Evolutionary conservation across 2,329 filamentous ascomycete genomes (phyloP).

Genomic region (Pseudopyrenochaeta lycopersici): DNA sequence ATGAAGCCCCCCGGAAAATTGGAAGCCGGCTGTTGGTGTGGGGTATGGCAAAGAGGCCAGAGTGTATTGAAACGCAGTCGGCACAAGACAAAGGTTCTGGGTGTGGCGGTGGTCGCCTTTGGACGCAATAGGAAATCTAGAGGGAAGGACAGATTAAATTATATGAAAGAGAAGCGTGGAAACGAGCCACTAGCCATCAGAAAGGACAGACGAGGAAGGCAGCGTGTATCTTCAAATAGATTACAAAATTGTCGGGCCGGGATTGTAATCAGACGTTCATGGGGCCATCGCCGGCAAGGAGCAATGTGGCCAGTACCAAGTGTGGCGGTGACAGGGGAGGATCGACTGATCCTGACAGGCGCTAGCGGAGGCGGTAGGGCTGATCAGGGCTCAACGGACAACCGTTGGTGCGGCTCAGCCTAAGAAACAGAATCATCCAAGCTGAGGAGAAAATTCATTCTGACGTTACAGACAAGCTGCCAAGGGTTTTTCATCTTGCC

Average conservation of each 20-base stretch:
- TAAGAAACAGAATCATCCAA: background rate
- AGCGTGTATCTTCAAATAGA: constrained; percentile 28
- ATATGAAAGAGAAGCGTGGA: constrained; percentile 32
- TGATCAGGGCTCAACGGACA: constrained; percentile 23
- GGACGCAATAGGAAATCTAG: constrained; percentile 30
- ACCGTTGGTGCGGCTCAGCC: constrained; percentile 13
- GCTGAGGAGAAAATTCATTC: background rate
- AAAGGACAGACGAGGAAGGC: constrained; percentile 22
- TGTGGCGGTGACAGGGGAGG: constrained; percentile 31
- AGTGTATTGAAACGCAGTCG: constrained; percentile 41
- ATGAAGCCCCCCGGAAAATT: constrained; percentile 27
- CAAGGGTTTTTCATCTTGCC: background rate
- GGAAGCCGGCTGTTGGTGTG: constrained; percentile 31
- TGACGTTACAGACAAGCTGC: background rate
- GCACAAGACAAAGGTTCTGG: constrained; percentile 28
- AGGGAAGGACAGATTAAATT: constrained; percentile 19
- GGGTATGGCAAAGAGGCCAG: constrained; percentile 48
- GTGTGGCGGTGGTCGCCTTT: constrained; percentile 26
- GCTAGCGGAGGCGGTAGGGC: constrained; percentile 26
- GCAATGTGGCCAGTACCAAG: constrained; percentile 44
- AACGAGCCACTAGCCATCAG: constrained; percentile 14
- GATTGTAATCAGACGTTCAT: constrained; percentile 46
- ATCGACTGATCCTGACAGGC: constrained; percentile 16
- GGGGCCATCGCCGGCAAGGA: constrained; percentile 34
- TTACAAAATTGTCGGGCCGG: constrained; percentile 14